Evolutionary conservation across 176 grass and related monocot genomes (phyloP).

Genomic region (Bothriochloa decipiens): DNA sequence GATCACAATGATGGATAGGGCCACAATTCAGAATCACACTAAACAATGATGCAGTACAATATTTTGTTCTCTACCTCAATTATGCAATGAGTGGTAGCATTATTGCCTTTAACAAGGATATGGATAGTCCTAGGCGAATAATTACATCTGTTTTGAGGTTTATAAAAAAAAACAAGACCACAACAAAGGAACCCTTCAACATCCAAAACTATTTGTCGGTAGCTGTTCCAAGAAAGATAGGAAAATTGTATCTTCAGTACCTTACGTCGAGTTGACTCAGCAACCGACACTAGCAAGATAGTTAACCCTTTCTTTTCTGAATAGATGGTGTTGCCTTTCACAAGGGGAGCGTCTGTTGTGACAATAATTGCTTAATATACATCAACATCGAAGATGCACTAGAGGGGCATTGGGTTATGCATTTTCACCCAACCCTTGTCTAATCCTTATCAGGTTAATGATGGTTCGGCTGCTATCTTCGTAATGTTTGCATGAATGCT

Average conservation of each 20-base stretch:
- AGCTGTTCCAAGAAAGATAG: not conserved
- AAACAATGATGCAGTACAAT: too few species aligned
- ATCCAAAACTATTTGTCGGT: constrained; percentile 24
- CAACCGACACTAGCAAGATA: constrained; percentile 21
- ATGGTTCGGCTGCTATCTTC: not conserved
- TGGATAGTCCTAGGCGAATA: not conserved
- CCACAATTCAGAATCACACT: too few species aligned
- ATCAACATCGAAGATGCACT: not conserved
- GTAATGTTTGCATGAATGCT: not conserved
- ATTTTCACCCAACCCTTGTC: not conserved
- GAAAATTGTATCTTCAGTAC: constrained; percentile 4
- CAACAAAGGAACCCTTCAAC: not conserved
- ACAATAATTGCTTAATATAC: constrained; percentile 16
- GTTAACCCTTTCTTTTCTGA: constrained; percentile 34
- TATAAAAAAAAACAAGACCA: too few species aligned
- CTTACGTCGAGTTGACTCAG: not conserved
- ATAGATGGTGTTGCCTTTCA: not conserved
- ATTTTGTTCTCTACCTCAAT: not conserved
- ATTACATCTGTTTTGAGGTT: too few species aligned
- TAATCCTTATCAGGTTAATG: not conserved
- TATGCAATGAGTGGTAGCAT: not conserved
- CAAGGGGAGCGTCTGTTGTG: not conserved
- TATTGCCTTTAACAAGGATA: not conserved
- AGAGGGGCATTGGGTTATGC: not conserved
- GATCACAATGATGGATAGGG: not conserved